A percentile compares a stretch with the other conserved stretches of the same genome.
Conservation (phyloP, 257 asterid species). For the Mentha longifolia region DNA sequence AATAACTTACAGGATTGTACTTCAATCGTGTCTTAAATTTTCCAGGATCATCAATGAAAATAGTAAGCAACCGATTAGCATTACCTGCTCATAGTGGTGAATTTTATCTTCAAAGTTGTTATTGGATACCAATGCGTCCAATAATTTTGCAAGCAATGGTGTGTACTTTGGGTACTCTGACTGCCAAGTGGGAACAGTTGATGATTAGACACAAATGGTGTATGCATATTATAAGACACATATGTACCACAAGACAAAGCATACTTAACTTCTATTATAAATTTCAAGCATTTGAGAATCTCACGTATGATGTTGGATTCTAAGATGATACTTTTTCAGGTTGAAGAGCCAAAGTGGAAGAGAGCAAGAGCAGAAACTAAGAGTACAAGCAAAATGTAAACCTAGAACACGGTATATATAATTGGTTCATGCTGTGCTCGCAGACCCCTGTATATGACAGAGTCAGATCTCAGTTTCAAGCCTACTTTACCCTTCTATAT, state of each 20-base stretch:
- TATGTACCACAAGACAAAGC: too few relatives aligned
- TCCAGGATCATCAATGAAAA: slow-evolving; percentile 13
- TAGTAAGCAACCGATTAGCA: slow-evolving; percentile 2
- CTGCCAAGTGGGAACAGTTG: slow-evolving; percentile 66
- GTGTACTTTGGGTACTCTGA: slow-evolving; percentile 87
- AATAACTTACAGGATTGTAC: slow-evolving; percentile 12
- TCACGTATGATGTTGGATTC: background rate
- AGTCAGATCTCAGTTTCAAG: background rate
- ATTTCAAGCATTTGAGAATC: background rate
- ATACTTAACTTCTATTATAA: too few relatives aligned
- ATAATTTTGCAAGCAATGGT: slow-evolving; percentile 85
- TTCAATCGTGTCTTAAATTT: background rate
- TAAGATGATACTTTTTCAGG: background rate
- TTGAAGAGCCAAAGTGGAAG: slow-evolving; percentile 10
- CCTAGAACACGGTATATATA: background rate
- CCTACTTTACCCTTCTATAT: background rate
- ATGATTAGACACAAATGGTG: too few relatives aligned
- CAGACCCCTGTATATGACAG: too few relatives aligned
- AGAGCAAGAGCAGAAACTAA: background rate
- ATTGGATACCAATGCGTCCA: slow-evolving; percentile 76
- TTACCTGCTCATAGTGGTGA: slow-evolving; percentile 79
- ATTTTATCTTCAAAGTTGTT: slow-evolving; percentile 62
- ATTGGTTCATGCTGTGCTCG: slow-evolving; percentile 9
- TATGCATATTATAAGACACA: too few relatives aligned
- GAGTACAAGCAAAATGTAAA: background rate